A percentile compares a stretch with the other conserved stretches of the same genome.
phyloP scores from a whole-genome alignment of 2,329 filamentous ascomycete genomes.

The Zelopaecilomyces penicillatus region DNA sequence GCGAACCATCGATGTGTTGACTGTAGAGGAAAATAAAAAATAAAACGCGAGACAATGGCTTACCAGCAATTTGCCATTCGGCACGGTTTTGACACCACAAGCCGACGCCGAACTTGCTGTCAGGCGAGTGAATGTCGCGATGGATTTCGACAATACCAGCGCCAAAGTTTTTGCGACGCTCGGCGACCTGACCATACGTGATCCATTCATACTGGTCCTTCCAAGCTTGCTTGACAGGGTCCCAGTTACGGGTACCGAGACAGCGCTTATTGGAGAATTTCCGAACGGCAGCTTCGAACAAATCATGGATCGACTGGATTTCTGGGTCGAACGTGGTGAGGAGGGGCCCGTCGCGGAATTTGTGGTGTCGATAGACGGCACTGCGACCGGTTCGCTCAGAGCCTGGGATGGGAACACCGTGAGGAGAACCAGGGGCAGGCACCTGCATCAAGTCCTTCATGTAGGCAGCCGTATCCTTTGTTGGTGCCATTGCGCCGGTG shows the following conservation, averaged over 20 bases:
- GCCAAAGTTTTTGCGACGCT: conserved; percentile 75
- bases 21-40: neutral
- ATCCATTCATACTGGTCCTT: conserved; percentile 73
- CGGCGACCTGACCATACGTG: conserved; percentile 70
- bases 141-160: conserved; percentile 79
- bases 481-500: conserved; percentile 22
- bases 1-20: neutral
- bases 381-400: conserved; percentile 65
- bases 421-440: conserved; percentile 68
- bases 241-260: conserved; percentile 74
- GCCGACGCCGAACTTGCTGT: conserved; percentile 63
- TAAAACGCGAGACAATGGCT: conserved; percentile 8
- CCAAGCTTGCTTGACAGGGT: conserved; percentile 63
- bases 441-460: conserved; percentile 48
- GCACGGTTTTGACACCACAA: conserved; percentile 80
- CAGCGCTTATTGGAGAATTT: conserved; percentile 60
- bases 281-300: conserved; percentile 63
- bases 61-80: conserved; percentile 78
- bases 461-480: conserved; percentile 27
- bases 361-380: conserved; percentile 76
- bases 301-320: conserved; percentile 65
- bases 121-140: conserved; percentile 56
- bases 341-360: conserved; percentile 61
- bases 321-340: conserved; percentile 64
- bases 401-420: conserved; percentile 69